Evolutionary conservation across 257 asterid species (phyloP).

Genomic region (Capsicum rhomboideum): DNA sequence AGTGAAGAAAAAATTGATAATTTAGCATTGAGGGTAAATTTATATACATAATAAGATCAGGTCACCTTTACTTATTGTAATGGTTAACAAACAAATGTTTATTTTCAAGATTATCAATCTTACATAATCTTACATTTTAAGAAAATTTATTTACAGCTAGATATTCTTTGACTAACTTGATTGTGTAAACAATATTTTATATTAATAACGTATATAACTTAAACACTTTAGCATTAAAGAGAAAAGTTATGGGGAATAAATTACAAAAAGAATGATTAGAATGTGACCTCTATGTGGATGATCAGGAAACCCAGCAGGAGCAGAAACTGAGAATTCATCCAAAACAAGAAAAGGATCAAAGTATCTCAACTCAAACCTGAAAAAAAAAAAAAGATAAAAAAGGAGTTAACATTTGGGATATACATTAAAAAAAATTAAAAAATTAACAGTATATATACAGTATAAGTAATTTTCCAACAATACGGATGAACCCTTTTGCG

Average conservation of each 20-base stretch:
- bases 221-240: background rate
- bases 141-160: background rate
- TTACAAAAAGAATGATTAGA: background rate
- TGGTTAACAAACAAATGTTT: too few species aligned
- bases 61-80: background rate
- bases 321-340: conserved; percentile 88
- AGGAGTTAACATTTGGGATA: background rate
- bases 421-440: background rate
- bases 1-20: background rate
- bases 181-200: too few species aligned
- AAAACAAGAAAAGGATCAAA: conserved; percentile 83
- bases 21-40: background rate
- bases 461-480: background rate
- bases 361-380: conserved; percentile 68
- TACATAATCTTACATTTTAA: background rate
- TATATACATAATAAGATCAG: background rate
- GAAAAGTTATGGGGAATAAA: too few species aligned
- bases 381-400: background rate
- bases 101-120: background rate
- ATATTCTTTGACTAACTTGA: background rate
- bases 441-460: background rate
- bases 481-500: too few species aligned
- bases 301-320: conserved; percentile 98
- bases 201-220: background rate
- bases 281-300: conserved; percentile 93